Evolutionary conservation across 2,329 filamentous ascomycete species (phyloP), one percentile per base, ranked within the genome.

Genomic region (Colletotrichum shisoi): DNA sequence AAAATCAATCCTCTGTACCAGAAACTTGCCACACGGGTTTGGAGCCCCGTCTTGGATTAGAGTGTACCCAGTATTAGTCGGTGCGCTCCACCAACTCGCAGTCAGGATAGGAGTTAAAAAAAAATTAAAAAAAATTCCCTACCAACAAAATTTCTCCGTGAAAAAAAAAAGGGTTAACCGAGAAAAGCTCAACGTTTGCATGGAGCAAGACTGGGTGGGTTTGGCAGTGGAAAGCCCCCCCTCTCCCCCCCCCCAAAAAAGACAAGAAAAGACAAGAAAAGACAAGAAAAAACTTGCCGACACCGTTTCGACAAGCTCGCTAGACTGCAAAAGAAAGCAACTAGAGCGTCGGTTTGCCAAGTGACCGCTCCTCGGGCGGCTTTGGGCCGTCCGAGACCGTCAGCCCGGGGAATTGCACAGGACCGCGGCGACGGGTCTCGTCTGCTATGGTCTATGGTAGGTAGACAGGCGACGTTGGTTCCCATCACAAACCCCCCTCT

Each of bases 401-500:
- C 21, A 63, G 45, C 19, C 46, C 21, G 46, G 60, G 60, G 63
- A 58, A 67, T 59, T 58, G 42, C 48, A 44, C 48, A 63, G 64
- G 64, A 67, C 64, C 46, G 54, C 21, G 60, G 34, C 21, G 40
- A 67, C 42, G 60, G 60, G 64, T 63, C 48, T 54, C 9, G 48
- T 63, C 31, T 53, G n/a, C n/a, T n/a, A n/a, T n/a, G n/a, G n/a
- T n/a, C n/a, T n/a, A n/a, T n/a, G n/a, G n/a, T n/a, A n/a, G n/a
- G n/a, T n/a, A 2, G 9, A 17, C 17, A 65, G 51, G 51, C 54
- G 48, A 52, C 48, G 58, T 62, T 62, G 57, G 51, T 57, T 62
- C 49, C 27, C 49, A 42, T 49, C n/a, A 27, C 24, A 27, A n/a
- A n/a, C n/a, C n/a, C n/a, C n/a, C n/a, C 24, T 3, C 24, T 4